Evolutionary conservation across 164 flowering plant genomes (phyloP).

Genomic region (Chloranthus sessilifolius): DNA sequence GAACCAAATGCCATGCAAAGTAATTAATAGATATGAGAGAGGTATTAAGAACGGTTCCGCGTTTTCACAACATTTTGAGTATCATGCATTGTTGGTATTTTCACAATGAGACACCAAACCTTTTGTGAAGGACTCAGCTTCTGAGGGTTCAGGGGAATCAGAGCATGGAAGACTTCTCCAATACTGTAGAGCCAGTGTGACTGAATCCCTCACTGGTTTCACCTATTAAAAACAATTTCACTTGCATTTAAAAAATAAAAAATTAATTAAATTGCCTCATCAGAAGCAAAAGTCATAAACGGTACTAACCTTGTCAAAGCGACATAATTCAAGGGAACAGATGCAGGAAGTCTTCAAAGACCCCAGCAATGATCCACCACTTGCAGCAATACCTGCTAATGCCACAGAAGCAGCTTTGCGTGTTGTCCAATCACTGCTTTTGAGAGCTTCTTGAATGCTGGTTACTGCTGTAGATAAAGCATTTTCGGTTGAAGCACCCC

Average conservation of each 20-base stretch:
- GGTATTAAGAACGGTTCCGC: too few species aligned
- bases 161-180: conserved; percentile 65
- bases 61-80: too few species aligned
- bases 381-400: conserved; percentile 56
- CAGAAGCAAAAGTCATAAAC: too few species aligned
- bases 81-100: too few species aligned
- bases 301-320: conserved; percentile 80
- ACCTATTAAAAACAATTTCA: conserved; percentile 53
- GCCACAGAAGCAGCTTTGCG: conserved; percentile 89
- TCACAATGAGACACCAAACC: conserved; percentile 36
- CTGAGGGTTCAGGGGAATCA: conserved; percentile 61
- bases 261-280: too few species aligned
- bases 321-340: conserved; percentile 72
- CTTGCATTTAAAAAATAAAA: too few species aligned
- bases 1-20: too few species aligned
- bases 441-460: conserved; percentile 77
- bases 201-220: conserved; percentile 90
- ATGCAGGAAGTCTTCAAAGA: conserved; percentile 58
- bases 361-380: conserved; percentile 37
- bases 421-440: conserved; percentile 80
- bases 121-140: conserved; percentile 73
- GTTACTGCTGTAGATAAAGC: conserved; percentile 49
- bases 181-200: conserved; percentile 52
- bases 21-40: too few species aligned
- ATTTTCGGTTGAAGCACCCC: conserved; percentile 64